Percentiles rank a stretch among this genome's conserved stretches.
Conservation (phyloP, 2,329 filamentous ascomycete species). For the Fusarium nanum region DNA sequence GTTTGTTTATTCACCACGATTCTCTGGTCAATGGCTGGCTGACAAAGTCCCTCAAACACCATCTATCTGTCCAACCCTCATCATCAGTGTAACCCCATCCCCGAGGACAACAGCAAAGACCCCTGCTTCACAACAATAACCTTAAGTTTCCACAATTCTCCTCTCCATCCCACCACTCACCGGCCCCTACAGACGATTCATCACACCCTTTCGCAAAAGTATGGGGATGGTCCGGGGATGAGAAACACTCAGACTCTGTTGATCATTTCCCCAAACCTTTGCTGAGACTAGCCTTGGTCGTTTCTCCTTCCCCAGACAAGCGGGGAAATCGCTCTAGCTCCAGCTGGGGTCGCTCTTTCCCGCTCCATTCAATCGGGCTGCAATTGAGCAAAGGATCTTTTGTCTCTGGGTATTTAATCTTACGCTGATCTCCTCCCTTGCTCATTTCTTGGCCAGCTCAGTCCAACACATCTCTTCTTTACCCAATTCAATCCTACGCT, state of each 20-base stretch:
- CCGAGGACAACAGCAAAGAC: neutral
- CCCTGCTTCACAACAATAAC: conserved; percentile 16
- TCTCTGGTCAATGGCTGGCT: neutral
- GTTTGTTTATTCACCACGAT: too few relatives aligned
- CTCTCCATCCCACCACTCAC: neutral
- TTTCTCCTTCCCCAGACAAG: conserved; percentile 6
- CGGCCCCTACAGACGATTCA: neutral
- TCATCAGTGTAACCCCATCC: conserved; percentile 17
- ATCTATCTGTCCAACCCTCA: neutral
- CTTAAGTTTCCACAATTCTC: conserved; percentile 21
- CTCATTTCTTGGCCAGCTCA: neutral
- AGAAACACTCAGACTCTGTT: neutral
- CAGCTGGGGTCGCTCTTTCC: neutral
- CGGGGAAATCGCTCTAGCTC: neutral
- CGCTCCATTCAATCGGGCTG: neutral
- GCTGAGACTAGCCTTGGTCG: neutral
- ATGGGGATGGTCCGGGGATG: conserved; percentile 22
- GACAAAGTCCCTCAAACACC: neutral
- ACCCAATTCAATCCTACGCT: neutral
- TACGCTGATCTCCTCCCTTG: conserved; percentile 9
- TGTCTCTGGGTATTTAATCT: conserved; percentile 19
- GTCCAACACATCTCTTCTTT: neutral
- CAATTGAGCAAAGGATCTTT: neutral
- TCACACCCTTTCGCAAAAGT: neutral
- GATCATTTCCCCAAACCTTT: conserved; percentile 24